Conservation (phyloP, 768 basidiomycete genomes). For the Mycena galericulata region DNA sequence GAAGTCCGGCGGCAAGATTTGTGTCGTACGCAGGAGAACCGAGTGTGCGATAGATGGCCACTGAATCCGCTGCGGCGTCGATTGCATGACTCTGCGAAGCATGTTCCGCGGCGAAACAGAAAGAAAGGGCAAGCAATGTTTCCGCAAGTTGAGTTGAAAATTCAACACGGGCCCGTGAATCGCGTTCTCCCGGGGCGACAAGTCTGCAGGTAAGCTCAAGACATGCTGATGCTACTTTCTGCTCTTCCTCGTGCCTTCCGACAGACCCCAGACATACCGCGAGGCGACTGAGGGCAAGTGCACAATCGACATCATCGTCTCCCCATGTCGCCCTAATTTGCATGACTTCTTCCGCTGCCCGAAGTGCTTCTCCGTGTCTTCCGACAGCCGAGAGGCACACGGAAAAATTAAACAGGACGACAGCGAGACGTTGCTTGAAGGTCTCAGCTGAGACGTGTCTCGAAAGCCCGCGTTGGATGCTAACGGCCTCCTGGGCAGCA, state of each 20-base stretch:
- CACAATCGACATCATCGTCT: conserved; percentile 11
- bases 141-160: conserved; percentile 29
- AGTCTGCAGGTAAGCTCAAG: conserved; percentile 9
- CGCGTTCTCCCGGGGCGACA: not conserved
- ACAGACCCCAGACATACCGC: conserved; percentile 20
- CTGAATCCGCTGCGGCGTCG: conserved; percentile 15
- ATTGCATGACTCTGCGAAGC: conserved; percentile 1
- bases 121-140: conserved; percentile 18
- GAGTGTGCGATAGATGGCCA: conserved; percentile 21
- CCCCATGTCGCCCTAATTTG: conserved; percentile 1
- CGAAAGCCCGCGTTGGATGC: conserved; percentile 29
- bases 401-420: conserved; percentile 32
- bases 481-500: conserved; percentile 24
- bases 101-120: conserved; percentile 1
- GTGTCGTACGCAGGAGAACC: not conserved
- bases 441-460: not conserved
- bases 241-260: conserved; percentile 9
- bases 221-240: conserved; percentile 13
- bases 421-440: conserved; percentile 19
- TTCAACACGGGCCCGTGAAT: not conserved
- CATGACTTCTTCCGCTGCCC: conserved; percentile 26
- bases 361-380: conserved; percentile 28
- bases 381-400: conserved; percentile 17
- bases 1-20: conserved; percentile 2
- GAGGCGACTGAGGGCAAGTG: conserved; percentile 25